Percentiles rank a stretch among this genome's conserved stretches.
Conservation (phyloP, 441 rosid genomes). For the Viola pubescens region DNA sequence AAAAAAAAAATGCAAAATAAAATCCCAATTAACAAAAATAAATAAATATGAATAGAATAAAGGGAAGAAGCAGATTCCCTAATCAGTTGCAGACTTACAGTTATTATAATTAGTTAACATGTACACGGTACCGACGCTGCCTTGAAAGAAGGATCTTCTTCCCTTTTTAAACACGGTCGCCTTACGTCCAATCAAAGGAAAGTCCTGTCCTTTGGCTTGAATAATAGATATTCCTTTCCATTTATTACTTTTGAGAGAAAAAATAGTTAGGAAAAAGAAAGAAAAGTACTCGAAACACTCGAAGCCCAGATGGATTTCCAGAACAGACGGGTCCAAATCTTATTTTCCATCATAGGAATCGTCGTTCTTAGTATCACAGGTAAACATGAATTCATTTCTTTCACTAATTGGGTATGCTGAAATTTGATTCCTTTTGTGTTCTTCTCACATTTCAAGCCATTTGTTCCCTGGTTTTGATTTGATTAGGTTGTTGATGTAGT, state of each 20-base stretch:
- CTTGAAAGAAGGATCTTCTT: too few species aligned
- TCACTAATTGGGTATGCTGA: neutral
- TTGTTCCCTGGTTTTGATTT: neutral
- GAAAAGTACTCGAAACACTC: neutral
- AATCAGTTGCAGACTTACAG: neutral
- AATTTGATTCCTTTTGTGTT: neutral
- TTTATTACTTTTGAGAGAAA: neutral
- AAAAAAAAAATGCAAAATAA: too few species aligned
- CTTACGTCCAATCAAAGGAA: too few species aligned
- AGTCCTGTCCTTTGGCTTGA: too few species aligned
- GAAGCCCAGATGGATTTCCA: conserved; percentile 40
- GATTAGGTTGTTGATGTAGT: neutral
- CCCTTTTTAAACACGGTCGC: too few species aligned
- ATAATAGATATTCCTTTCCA: neutral
- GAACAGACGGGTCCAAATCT: conserved; percentile 34
- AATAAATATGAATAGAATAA: too few species aligned
- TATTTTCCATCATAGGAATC: conserved; percentile 41
- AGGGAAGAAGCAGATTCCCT: too few species aligned
- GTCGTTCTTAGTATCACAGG: conserved; percentile 60
- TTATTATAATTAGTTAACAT: neutral
- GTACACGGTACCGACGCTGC: neutral
- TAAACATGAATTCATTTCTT: conserved; percentile 5
- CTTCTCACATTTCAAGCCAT: neutral
- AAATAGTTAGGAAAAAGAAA: too few species aligned
- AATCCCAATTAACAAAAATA: too few species aligned